Percentiles rank a stretch among this genome's conserved stretches.
Evolutionary conservation across 192 early-diverging fungal genomes (phyloP).

Genomic region (Coemansia sp.): DNA sequence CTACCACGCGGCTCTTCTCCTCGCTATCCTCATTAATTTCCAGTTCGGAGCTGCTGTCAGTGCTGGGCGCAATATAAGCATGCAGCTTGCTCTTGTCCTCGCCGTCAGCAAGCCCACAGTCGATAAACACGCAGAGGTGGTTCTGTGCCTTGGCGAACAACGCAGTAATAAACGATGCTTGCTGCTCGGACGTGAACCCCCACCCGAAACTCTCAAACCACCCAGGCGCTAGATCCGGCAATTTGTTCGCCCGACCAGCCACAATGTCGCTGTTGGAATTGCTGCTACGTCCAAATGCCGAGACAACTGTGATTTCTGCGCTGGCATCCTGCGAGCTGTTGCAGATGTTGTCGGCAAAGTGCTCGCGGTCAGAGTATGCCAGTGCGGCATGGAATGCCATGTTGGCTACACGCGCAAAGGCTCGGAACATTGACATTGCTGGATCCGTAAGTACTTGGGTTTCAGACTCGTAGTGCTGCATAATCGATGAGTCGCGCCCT

Average conservation of each 20-base stretch:
- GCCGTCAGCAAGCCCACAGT: slow-evolving; percentile 62
- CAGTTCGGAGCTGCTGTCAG: background rate
- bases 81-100: slow-evolving; percentile 1
- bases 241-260: background rate
- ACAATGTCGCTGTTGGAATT: background rate
- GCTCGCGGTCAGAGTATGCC: slow-evolving; percentile 57
- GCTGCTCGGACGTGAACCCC: slow-evolving; percentile 51
- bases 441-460: slow-evolving; percentile 67
- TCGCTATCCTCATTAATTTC: background rate
- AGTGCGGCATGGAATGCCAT: slow-evolving; percentile 64
- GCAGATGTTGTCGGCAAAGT: slow-evolving; percentile 67
- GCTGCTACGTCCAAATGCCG: slow-evolving; percentile 54
- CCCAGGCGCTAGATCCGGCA: slow-evolving; percentile 13
- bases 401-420: slow-evolving; percentile 73
- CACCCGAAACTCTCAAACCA: slow-evolving; percentile 47
- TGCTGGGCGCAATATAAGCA: background rate
- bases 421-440: slow-evolving; percentile 76
- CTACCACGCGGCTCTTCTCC: background rate
- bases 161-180: slow-evolving; percentile 48
- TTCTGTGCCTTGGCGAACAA: slow-evolving; percentile 49
- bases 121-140: slow-evolving; percentile 63
- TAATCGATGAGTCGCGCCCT: slow-evolving; percentile 74
- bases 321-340: slow-evolving; percentile 57
- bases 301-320: slow-evolving; percentile 68
- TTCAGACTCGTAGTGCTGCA: slow-evolving; percentile 68